Base-by-base conservation (phyloP, 139 green algal genomes). In the Chlorella sp. region DNA sequence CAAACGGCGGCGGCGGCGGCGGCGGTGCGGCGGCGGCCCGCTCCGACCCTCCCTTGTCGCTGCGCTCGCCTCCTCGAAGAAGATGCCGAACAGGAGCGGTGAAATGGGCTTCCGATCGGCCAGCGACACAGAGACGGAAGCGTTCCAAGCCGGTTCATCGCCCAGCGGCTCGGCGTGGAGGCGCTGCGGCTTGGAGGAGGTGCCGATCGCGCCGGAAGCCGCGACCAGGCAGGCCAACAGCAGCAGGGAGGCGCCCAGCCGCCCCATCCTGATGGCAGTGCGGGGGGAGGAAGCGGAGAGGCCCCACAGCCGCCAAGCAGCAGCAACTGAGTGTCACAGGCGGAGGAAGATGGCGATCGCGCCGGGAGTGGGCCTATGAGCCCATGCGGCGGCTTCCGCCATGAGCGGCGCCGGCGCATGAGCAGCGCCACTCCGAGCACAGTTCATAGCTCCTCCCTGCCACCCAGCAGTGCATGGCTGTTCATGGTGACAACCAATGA, bases 41-140 rank as follows among this genome's bases (percentile, higher is more conserved):
- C 20, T 11, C 68, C 13, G 3, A 28, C 16, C 44, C 44, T 55
- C 44, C 44, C 44, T 7, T 11, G 51, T 36, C 3, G 28, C 63
- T 26, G 36, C 36, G 21, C 84, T 28, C 36, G 85, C 87, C 84
- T 92, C 89, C 38, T 92, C 89, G 39, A 92, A 92, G 26, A 92
- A 92, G n/a, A 92, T 83, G 30, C 89, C 89, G 44, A 74, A 82
- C 12, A 87, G 82, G 15, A 78, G 36, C 9, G 20, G 16, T 20
- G 32, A 67, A 17, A 87, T 67, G 41, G 41, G 38, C 38, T 57
- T 69, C 23, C 56, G 32, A 18, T 18, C 5, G 4, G 4, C 18
- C 65, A 88, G 30, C 20, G 75, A 34, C 30, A 87, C 62, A 0
- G 71, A 82, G 3, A 82, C 44, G 20, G 72, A 76, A 7, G 82